These are phyloP conservation scores for Sechiopsis laciniata DNA, from an alignment of 306 rosid species.

Conservation along the genomic window DNA sequence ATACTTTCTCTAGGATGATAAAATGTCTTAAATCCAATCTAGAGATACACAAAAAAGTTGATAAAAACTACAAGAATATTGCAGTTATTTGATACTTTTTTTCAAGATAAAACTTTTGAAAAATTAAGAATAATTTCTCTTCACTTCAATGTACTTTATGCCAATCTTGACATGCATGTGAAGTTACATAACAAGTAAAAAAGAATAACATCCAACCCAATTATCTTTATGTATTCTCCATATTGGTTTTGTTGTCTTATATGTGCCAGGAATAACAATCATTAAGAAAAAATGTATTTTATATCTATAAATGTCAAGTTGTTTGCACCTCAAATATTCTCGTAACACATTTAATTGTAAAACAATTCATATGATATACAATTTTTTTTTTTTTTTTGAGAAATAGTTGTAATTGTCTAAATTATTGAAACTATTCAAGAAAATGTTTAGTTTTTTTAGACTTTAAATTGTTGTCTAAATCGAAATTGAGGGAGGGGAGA, in stretches of 20 bases:
- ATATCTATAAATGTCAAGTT: too few species aligned
- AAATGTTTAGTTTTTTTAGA: too few species aligned
- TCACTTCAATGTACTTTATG: conserved; percentile 7
- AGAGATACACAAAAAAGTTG: not conserved
- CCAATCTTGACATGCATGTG: not conserved
- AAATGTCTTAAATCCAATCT: not conserved
- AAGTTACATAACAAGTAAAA: not conserved
- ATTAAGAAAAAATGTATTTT: too few species aligned
- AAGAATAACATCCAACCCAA: not conserved
- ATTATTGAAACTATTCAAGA: too few species aligned
- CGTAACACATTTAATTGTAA: too few species aligned
- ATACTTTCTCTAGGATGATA: not conserved
- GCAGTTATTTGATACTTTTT: not conserved
- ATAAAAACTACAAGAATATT: not conserved
- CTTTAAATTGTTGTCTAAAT: too few species aligned
- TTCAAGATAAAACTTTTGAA: not conserved
- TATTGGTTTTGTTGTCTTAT: not conserved
- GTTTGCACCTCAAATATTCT: too few species aligned
- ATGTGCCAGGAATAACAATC: not conserved
- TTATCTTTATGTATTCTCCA: not conserved
- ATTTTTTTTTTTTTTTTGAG: too few species aligned
- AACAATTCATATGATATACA: too few species aligned
- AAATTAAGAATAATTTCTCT: conserved; percentile 7
- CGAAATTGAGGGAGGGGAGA: too few species aligned
- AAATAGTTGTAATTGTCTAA: too few species aligned